A percentile compares a stretch with the other conserved stretches of the same genome.
These are phyloP conservation scores for Zygosaccharomyces siamensis DNA, from an alignment of 805 yeast genomes.

Conservation along the genomic window DNA sequence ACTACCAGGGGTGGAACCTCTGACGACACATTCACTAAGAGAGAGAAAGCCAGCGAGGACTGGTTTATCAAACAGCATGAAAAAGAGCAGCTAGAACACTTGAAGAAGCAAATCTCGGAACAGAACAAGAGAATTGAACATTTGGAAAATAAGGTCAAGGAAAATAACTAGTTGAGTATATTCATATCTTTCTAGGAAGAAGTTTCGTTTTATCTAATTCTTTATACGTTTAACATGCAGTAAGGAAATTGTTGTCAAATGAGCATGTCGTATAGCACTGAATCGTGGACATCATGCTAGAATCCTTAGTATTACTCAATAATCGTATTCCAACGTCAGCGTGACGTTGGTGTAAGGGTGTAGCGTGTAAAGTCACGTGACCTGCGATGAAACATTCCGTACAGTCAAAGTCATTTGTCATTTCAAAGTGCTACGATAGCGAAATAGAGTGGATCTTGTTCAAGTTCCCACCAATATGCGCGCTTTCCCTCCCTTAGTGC, in stretches of 20 bases:
- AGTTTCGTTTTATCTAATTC: background rate
- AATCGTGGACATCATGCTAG: no score
- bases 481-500: background rate
- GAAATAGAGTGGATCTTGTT: no score
- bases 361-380: background rate
- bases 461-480: background rate
- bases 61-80: slow-evolving; percentile 82
- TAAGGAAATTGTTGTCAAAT: background rate
- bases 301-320: no score
- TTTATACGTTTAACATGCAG: background rate
- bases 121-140: slow-evolving; percentile 59
- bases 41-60: slow-evolving; percentile 91
- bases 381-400: background rate
- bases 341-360: background rate
- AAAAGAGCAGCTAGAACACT: slow-evolving; percentile 74
- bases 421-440: no score
- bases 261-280: no score
- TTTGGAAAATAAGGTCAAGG: slow-evolving; percentile 43
- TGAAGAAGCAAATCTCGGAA: slow-evolving; percentile 71
- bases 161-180: background rate
- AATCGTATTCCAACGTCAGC: background rate
- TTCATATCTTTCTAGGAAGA: background rate
- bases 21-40: slow-evolving; percentile 66
- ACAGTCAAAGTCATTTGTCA: no score
- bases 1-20: slow-evolving; percentile 47